phyloP scores from a whole-genome alignment of 2,329 filamentous ascomycete genomes.

The Hymenoscyphus fructigenus region DNA sequence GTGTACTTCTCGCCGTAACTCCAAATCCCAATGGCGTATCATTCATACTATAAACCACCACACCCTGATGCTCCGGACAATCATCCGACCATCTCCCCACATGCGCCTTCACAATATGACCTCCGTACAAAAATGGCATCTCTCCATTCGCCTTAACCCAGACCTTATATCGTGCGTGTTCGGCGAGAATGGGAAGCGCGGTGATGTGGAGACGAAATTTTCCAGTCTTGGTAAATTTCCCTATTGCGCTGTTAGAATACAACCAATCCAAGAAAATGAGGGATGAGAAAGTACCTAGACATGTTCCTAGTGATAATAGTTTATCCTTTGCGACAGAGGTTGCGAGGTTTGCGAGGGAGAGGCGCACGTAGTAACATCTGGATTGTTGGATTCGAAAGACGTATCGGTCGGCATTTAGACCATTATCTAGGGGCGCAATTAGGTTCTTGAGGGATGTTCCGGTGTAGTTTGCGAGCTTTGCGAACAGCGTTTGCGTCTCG shows the following conservation, averaged over 20 bases:
- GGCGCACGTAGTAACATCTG: conserved; percentile 88
- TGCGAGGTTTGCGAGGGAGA: conserved; percentile 87
- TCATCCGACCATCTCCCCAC: conserved; percentile 82
- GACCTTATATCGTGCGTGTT: conserved; percentile 92
- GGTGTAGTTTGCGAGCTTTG: conserved; percentile 92
- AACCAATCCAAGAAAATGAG: background rate
- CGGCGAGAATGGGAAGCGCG: conserved; percentile 78
- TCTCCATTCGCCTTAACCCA: conserved; percentile 96
- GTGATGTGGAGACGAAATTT: conserved; percentile 96
- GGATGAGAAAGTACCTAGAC: conserved; percentile 54
- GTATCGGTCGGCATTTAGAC: conserved; percentile 69
- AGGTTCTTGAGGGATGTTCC: conserved; percentile 83
- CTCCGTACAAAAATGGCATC: conserved; percentile 96
- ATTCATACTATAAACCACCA: conserved; percentile 88
- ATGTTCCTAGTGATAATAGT: conserved; percentile 84
- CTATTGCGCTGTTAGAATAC: conserved; percentile 41
- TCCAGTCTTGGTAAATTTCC: conserved; percentile 94
- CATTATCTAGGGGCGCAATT: conserved; percentile 70
- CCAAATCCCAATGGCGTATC: conserved; percentile 94
- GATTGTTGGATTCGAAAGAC: conserved; percentile 82
- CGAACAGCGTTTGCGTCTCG: conserved; percentile 80
- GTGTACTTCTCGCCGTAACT: conserved; percentile 82
- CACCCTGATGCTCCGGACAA: conserved; percentile 88
- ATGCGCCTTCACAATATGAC: conserved; percentile 81
- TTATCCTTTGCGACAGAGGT: conserved; percentile 80